Percentiles rank a stretch among this genome's conserved stretches.
Evolutionary conservation across 768 basidiomycete genomes (phyloP).

Genomic region (Imleria badia): DNA sequence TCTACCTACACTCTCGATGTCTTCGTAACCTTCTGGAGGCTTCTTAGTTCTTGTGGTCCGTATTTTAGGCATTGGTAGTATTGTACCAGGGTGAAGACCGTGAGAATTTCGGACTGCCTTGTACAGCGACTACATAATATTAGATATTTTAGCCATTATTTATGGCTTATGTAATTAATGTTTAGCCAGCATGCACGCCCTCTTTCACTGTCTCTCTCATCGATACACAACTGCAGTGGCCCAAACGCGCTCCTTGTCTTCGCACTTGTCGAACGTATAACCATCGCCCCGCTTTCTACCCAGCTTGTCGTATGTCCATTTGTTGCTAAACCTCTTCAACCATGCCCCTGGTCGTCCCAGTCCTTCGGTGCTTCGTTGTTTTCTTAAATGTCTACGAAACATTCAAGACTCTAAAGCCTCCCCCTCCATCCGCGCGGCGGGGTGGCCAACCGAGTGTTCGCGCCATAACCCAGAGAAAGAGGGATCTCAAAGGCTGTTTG

Average conservation of each 20-base stretch:
- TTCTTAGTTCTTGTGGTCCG: slow-evolving; percentile 89
- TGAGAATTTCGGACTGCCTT: slow-evolving; percentile 15
- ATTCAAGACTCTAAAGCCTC: slow-evolving; percentile 76
- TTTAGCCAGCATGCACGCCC: slow-evolving; percentile 12
- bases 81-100: slow-evolving; percentile 4
- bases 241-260: slow-evolving; percentile 6
- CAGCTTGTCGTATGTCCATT: slow-evolving; percentile 8
- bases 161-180: slow-evolving; percentile 23
- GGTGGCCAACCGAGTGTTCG: slow-evolving; percentile 63
- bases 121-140: too few species aligned
- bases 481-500: slow-evolving; percentile 82
- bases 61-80: slow-evolving; percentile 80
- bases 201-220: slow-evolving; percentile 9
- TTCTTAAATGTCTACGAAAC: slow-evolving; percentile 82
- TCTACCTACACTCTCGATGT: slow-evolving; percentile 72
- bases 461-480: slow-evolving; percentile 72
- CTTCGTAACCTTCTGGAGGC: slow-evolving; percentile 95
- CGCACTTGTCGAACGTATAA: background rate
- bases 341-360: slow-evolving; percentile 70
- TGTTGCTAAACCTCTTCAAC: slow-evolving; percentile 1
- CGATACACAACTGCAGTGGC: slow-evolving; percentile 13
- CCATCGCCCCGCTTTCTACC: background rate
- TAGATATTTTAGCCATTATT: too few species aligned
- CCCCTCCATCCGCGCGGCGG: slow-evolving; percentile 48
- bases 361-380: slow-evolving; percentile 67